Base-by-base conservation (phyloP, 2,329 filamentous ascomycete genomes). In the Cercospora sojina region DNA sequence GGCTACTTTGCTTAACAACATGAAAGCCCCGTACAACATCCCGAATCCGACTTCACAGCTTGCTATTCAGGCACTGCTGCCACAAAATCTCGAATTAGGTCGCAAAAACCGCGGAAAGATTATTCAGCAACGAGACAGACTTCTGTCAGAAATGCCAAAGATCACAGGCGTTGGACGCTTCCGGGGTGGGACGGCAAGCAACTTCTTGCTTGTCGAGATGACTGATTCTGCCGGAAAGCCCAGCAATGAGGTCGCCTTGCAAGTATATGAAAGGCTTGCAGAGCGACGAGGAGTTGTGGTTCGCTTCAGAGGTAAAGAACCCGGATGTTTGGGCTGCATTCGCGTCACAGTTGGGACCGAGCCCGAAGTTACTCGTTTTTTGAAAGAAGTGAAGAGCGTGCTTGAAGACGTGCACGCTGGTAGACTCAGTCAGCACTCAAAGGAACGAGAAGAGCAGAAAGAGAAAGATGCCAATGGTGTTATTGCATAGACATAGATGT, bases 11-110 rank as follows among this genome's bases (percentile, higher is more conserved):
- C 84, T 99, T 64, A 99, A 99, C 81, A 93, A 86, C 77, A 84
- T 99, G 75, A 98, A 98, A 81, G 94, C 95, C 0, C 95, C 95
- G 0, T 99, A 99, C 82, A 98, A 97, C 80, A 89, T 99, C 74
- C 90, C 92, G 3, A 94, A 89, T 73, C 92, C 92, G 0, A 97
- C 94, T 1, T 93, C 90, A 73, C 88, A 90, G 38, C 84, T 99
- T 18, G 95, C 93, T 1, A 86, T 84, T 41, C 87, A 89, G 23
- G 93, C 92, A 3, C 82, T 98, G 43, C 84, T 86, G 1, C 80
- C 83, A 0, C 79, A 83, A 18, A 93, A 93, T 29, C 79, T 98
- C 53, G 80, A 83, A 0, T 84, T 90, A 13, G 97, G 97, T 93
- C 83, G 83, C 43, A 79, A 73, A 31, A 90, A 96, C 79, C 85